These are phyloP conservation scores for Leucocoprinus sp. DNA, from an alignment of 768 basidiomycete genomes.

Conservation along the genomic window DNA sequence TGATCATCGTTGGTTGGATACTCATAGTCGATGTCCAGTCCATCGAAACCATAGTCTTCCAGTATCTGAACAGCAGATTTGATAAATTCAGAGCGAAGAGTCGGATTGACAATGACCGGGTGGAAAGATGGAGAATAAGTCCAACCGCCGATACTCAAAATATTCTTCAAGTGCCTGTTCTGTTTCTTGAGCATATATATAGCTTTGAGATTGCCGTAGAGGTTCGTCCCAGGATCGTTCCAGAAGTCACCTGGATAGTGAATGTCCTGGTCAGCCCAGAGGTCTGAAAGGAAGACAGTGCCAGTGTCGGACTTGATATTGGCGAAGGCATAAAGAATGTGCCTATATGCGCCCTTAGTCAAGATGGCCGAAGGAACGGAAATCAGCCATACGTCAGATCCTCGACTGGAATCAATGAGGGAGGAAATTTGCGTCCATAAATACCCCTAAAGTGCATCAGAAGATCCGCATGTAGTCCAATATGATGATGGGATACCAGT, in stretches of 20 bases:
- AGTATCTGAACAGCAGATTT: slow-evolving; percentile 67
- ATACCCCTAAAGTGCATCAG: slow-evolving; percentile 62
- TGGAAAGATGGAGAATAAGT: slow-evolving; percentile 86
- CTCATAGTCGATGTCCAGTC: slow-evolving; percentile 89
- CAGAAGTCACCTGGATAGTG: slow-evolving; percentile 94
- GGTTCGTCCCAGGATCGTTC: slow-evolving; percentile 84
- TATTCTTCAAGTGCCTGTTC: slow-evolving; percentile 69
- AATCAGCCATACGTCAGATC: slow-evolving; percentile 69
- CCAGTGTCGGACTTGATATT: slow-evolving; percentile 79
- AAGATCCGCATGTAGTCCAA: background rate
- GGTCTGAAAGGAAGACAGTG: slow-evolving; percentile 81
- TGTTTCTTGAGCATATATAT: slow-evolving; percentile 86
- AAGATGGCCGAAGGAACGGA: background rate
- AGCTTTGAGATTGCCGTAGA: slow-evolving; percentile 94
- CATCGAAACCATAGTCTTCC: slow-evolving; percentile 90
- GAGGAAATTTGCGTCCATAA: slow-evolving; percentile 88
- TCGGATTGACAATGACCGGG: slow-evolving; percentile 61
- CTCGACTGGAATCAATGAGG: slow-evolving; percentile 70
- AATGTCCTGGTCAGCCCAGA: slow-evolving; percentile 95
- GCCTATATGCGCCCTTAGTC: slow-evolving; percentile 34
- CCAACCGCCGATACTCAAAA: slow-evolving; percentile 94
- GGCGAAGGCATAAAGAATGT: slow-evolving; percentile 90
- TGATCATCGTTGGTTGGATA: slow-evolving; percentile 77
- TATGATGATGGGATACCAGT: slow-evolving; percentile 49
- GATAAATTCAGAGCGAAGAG: slow-evolving; percentile 71